Conservation (phyloP, 805 yeast species). For the Metschnikowia hibisci region DNA sequence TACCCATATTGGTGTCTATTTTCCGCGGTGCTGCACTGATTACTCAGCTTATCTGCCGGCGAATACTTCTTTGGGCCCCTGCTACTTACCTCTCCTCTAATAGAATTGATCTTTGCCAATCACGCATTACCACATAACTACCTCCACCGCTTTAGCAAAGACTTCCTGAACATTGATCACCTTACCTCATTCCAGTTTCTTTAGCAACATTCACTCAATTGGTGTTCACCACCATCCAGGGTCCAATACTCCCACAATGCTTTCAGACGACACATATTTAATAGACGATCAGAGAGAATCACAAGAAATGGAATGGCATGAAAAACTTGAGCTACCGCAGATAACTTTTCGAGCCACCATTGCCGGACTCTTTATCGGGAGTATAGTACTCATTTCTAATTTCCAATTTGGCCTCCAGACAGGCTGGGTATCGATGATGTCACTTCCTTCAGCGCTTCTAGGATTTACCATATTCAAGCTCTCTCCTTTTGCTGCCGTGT, state of each 20-base stretch:
- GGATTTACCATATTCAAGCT: constrained; percentile 81
- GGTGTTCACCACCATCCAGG: too few species aligned
- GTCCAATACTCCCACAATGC: not conserved
- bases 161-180: too few species aligned
- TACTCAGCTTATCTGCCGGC: constrained; percentile 3
- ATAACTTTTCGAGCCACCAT: constrained; percentile 69
- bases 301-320: constrained; percentile 18
- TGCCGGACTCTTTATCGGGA: constrained; percentile 81
- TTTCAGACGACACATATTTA: not conserved
- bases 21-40: constrained; percentile 4
- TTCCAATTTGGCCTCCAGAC: constrained; percentile 96
- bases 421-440: constrained; percentile 99
- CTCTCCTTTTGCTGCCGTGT: constrained; percentile 40
- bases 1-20: not conserved
- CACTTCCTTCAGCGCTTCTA: constrained; percentile 84
- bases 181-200: too few species aligned
- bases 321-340: constrained; percentile 56
- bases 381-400: constrained; percentile 80
- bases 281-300: not conserved
- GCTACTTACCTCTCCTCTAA: too few species aligned
- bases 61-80: not conserved
- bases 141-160: too few species aligned
- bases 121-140: too few species aligned
- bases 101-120: too few species aligned
- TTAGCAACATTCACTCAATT: too few species aligned